Conservation (phyloP, 495 filamentous ascomycete species). For the Daldinia childiae region DNA sequence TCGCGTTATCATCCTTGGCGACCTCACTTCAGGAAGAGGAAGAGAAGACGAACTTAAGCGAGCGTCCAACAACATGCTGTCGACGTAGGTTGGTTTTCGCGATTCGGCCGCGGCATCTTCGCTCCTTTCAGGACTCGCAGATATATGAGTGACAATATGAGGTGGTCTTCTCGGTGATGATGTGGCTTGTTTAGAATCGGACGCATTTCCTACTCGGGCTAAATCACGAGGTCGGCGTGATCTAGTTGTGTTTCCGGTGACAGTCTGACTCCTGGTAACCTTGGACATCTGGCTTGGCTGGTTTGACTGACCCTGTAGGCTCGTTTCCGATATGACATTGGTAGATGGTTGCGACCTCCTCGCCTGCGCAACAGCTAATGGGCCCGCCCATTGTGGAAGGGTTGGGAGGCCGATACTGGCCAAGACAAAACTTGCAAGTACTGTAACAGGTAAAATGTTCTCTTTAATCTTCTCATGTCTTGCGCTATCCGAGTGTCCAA, state of each 20-base stretch:
- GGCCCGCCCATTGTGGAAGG: conserved; percentile 70
- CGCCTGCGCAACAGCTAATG: conserved; percentile 77
- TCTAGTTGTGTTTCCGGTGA: conserved; percentile 57
- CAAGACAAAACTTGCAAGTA: conserved; percentile 75
- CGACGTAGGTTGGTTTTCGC: conserved; percentile 48
- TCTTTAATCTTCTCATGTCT: conserved; percentile 76
- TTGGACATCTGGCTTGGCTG: conserved; percentile 48
- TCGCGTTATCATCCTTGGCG: conserved; percentile 54
- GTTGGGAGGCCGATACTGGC: conserved; percentile 66
- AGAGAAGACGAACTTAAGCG: conserved; percentile 72
- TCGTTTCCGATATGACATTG: conserved; percentile 64
- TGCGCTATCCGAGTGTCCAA: conserved; percentile 68
- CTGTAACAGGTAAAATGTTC: conserved; percentile 75
- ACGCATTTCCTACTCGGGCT: conserved; percentile 50
- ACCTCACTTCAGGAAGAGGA: conserved; percentile 67
- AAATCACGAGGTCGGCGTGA: conserved; percentile 59
- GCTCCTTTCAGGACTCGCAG: conserved; percentile 30
- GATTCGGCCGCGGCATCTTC: conserved; percentile 35
- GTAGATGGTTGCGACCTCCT: conserved; percentile 68
- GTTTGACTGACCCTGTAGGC: conserved; percentile 50
- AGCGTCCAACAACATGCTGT: conserved; percentile 57
- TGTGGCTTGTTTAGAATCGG: conserved; percentile 47
- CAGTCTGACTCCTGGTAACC: conserved; percentile 70
- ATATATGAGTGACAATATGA: conserved; percentile 32
- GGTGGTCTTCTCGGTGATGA: conserved; percentile 46